Conservation (phyloP, 148 eudicot species). For the Euryodendron excelsum region DNA sequence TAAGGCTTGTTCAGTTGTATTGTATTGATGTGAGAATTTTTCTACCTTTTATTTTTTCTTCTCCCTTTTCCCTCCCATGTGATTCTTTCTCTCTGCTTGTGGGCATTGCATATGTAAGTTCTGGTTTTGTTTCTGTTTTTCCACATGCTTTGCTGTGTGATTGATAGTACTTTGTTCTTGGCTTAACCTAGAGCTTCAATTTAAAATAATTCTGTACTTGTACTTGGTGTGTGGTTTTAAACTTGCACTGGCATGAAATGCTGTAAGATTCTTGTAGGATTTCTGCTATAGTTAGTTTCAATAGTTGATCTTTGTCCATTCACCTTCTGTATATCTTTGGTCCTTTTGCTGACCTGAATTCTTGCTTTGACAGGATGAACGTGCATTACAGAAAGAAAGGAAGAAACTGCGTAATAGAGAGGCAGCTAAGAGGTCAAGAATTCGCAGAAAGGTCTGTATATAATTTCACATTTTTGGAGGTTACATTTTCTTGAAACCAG, state of each 20-base stretch:
- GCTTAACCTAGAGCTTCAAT: not conserved
- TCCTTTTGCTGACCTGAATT: not conserved
- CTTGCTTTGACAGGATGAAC: not conserved
- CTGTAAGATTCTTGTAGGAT: not conserved
- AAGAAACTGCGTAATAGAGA: not conserved
- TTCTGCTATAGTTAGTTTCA: not conserved
- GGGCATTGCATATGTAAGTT: no score
- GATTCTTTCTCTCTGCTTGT: no score
- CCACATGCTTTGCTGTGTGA: no score
- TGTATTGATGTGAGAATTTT: no score
- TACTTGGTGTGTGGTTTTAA: not conserved
- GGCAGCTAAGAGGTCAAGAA: conserved; percentile 1
- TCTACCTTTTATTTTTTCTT: no score
- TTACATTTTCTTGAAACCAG: not conserved
- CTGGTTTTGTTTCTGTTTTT: no score
- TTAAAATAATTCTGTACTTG: not conserved
- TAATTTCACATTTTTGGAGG: not conserved
- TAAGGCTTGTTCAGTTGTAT: no score
- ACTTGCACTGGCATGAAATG: not conserved
- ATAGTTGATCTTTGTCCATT: not conserved
- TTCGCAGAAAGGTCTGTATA: not conserved
- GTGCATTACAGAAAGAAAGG: not conserved
- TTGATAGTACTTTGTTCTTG: not conserved
- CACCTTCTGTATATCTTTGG: no score
- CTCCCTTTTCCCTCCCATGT: no score